Conservation (phyloP, 2,329 filamentous ascomycete genomes). For the Hypoxylon sp. region DNA sequence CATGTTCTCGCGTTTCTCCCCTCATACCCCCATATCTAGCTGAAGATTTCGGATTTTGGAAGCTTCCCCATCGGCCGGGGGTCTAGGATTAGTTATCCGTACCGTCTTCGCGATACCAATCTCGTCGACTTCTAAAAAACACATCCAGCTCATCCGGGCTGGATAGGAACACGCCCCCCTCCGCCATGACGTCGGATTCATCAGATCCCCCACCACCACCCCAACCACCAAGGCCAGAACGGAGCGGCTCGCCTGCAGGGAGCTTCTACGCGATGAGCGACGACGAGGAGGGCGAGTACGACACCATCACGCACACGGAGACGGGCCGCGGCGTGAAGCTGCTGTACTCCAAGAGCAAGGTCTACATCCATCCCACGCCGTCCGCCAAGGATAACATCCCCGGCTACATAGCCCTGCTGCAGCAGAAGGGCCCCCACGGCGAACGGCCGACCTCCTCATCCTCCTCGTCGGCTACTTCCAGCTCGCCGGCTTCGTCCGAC, state of each 20-base stretch:
- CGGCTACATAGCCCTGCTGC: conserved; percentile 91
- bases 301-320: conserved; percentile 85
- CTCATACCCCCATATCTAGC: neutral
- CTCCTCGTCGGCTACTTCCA: conserved; percentile 56
- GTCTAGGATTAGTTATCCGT: conserved; percentile 16
- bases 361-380: conserved; percentile 95
- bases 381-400: conserved; percentile 95
- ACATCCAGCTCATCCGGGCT: conserved; percentile 32
- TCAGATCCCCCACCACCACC: conserved; percentile 32
- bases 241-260: conserved; percentile 77
- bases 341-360: conserved; percentile 97
- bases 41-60: neutral
- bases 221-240: conserved; percentile 45
- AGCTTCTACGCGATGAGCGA: conserved; percentile 97
- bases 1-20: conserved; percentile 8
- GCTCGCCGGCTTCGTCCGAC: conserved; percentile 69
- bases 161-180: conserved; percentile 41
- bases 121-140: conserved; percentile 14
- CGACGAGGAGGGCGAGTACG: conserved; percentile 94
- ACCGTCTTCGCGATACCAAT: conserved; percentile 22
- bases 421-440: conserved; percentile 76
- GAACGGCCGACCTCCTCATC: conserved; percentile 59
- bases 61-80: conserved; percentile 15
- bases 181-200: conserved; percentile 53
- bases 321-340: conserved; percentile 89